Evolutionary conservation across 371 early-diverging fungal species (phyloP), one percentile per base, ranked within the genome.

Genomic region (Mortierella sp.): DNA sequence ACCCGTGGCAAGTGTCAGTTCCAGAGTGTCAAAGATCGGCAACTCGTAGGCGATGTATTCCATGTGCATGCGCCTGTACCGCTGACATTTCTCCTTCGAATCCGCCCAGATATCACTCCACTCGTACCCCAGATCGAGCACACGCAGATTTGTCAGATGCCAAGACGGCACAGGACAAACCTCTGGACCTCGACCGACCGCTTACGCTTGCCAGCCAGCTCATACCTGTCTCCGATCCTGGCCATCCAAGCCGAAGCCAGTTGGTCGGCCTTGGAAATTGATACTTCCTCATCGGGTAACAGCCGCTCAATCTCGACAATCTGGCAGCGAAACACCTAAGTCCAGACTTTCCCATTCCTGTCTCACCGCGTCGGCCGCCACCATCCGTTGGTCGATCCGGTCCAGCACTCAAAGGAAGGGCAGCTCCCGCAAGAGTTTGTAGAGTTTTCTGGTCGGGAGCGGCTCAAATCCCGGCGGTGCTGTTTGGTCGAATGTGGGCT

Each of bases 91-190:
- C 14, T 14, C 5, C 3, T 31, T 9, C 1, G 55, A 26, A 31
- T 43, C 43, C 2, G 45, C n/a, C 31, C 55, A 55, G 31, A 55
- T 31, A 11, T 55, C 55, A 14, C 47, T 29, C 37, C 22, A 40
- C 43, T 67, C 48, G 44, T 68, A 61, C 13, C 74, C 68, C 6
- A 74, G 44, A 29, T 67, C 67, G 14, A 74, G 61, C 2, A n/a
- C n/a, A 45, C 68, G 45, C n/a, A 74, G 61, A 3, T 67, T 31
- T 1, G 31, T 45, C 16, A 74, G n/a, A 22, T 34, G 8, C 48
- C 74, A 14, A 74, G 47, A 4, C 68, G 63, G 22, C 61, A 74
- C 6, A 74, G 48, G 48, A 22, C 9, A 24, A 19, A 37, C 22
- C 63, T 47, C 39, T 71, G 71, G 48, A 55, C 34, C 1, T 16